Conservation (phyloP, 306 rosid species). For the Corylus heterophylla region DNA sequence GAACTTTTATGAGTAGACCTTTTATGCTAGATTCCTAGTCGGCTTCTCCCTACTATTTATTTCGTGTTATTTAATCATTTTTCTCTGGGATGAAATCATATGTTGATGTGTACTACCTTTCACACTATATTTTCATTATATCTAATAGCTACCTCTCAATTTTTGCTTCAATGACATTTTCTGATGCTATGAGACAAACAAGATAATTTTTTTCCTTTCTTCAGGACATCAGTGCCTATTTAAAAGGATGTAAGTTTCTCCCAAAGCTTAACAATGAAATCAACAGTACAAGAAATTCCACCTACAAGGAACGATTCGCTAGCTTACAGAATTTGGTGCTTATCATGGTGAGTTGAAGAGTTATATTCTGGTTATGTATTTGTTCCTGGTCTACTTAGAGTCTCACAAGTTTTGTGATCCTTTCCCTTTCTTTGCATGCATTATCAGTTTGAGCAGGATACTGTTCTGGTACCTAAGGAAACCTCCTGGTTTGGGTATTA, state of each 20-base stretch:
- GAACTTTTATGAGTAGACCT: neutral
- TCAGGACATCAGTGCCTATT: slow-evolving; percentile 60
- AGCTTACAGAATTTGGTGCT: slow-evolving; percentile 74
- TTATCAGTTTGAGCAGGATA: slow-evolving; percentile 62
- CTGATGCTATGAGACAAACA: neutral
- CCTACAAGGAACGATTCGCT: slow-evolving; percentile 66
- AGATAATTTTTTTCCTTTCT: slow-evolving; percentile 7
- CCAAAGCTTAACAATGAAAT: slow-evolving; percentile 84
- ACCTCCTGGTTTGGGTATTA: slow-evolving; percentile 78
- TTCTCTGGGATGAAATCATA: slow-evolving; percentile 10
- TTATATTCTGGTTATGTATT: slow-evolving; percentile 17
- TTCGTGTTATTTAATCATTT: slow-evolving; percentile 10
- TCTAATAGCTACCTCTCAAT: neutral
- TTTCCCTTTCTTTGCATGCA: slow-evolving; percentile 8
- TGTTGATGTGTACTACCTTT: slow-evolving; percentile 14
- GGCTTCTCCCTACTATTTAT: neutral
- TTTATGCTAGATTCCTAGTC: neutral
- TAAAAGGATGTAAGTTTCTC: slow-evolving; percentile 68
- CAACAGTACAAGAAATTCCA: slow-evolving; percentile 42
- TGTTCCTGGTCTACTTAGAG: slow-evolving; percentile 3
- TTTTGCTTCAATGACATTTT: neutral
- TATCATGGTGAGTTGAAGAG: slow-evolving; percentile 67
- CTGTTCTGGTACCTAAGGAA: slow-evolving; percentile 62
- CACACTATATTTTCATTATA: neutral
- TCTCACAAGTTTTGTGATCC: slow-evolving; percentile 11